These are phyloP conservation scores for Tulasnella sp. DNA, from an alignment of 768 basidiomycete species.

Conservation along the genomic window DNA sequence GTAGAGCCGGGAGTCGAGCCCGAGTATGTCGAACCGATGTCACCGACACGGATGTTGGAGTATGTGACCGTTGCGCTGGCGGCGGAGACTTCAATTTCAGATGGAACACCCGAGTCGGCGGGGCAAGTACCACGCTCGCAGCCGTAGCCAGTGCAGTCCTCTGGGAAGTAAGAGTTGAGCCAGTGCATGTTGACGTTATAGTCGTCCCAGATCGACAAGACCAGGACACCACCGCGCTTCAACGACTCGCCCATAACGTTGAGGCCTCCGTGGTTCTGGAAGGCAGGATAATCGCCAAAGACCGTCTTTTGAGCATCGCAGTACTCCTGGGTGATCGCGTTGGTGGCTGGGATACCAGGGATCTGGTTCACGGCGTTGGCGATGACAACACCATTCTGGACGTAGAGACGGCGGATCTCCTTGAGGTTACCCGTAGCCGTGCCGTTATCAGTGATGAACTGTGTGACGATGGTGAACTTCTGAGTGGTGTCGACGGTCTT, in stretches of 20 bases:
- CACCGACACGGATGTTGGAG: background rate
- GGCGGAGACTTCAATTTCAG: conserved; percentile 14
- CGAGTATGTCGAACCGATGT: background rate
- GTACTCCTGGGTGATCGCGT: conserved; percentile 20
- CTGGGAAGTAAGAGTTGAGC: conserved; percentile 19
- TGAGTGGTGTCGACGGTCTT: conserved; percentile 44
- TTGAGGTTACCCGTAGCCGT: conserved; percentile 41
- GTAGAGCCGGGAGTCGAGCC: background rate
- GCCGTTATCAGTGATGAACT: conserved; percentile 45
- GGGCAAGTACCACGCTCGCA: conserved; percentile 20
- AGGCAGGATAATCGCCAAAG: conserved; percentile 41
- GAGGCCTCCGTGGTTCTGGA: conserved; percentile 39
- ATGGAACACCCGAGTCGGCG: conserved; percentile 16
- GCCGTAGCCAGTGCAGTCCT: conserved; percentile 10
- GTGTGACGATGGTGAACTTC: conserved; percentile 51
- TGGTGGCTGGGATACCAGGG: conserved; percentile 33
- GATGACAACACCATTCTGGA: conserved; percentile 47
- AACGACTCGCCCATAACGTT: conserved; percentile 33
- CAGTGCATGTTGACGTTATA: conserved; percentile 42
- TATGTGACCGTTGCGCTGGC: conserved; percentile 15
- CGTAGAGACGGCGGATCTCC: conserved; percentile 40
- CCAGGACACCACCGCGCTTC: conserved; percentile 42
- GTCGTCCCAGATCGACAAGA: conserved; percentile 50
- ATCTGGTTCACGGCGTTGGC: conserved; percentile 44
- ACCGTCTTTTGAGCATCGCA: conserved; percentile 24